These are phyloP conservation scores for Pseudopithomyces chartarum DNA, from an alignment of 2,329 filamentous ascomycete species.

Conservation along the genomic window DNA sequence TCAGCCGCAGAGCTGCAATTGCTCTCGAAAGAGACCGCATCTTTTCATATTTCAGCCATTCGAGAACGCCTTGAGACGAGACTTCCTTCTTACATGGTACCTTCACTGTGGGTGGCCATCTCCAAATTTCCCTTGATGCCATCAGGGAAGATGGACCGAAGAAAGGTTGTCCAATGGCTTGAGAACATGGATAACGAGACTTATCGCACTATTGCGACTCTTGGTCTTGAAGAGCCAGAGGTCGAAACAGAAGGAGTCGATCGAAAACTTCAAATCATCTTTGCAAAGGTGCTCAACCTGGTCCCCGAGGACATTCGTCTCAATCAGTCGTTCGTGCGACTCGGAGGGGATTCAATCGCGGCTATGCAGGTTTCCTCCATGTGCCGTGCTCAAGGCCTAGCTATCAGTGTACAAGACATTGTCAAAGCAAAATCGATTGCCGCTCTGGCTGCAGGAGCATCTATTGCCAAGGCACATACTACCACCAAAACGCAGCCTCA, in stretches of 20 bases:
- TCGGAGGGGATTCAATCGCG: constrained; percentile 43
- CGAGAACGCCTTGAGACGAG: constrained; percentile 36
- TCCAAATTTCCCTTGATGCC: constrained; percentile 36
- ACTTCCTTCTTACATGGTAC: constrained; percentile 41
- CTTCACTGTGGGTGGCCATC: constrained; percentile 37
- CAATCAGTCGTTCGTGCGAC: constrained; percentile 40
- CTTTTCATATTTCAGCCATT: constrained; percentile 27
- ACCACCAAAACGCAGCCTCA: constrained; percentile 6
- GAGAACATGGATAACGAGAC: constrained; percentile 35
- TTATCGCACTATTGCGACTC: constrained; percentile 31
- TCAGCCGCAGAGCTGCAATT: constrained; percentile 17
- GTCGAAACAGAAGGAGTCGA: constrained; percentile 25
- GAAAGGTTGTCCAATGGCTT: constrained; percentile 35
- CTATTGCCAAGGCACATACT: constrained; percentile 12
- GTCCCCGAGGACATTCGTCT: constrained; percentile 31
- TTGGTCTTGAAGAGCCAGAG: constrained; percentile 22
- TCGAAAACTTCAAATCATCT: constrained; percentile 35
- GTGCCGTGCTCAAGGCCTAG: constrained; percentile 35
- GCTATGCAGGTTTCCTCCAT: constrained; percentile 43
- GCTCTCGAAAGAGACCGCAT: constrained; percentile 27
- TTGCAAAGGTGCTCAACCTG: constrained; percentile 37
- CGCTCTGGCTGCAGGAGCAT: constrained; percentile 27
- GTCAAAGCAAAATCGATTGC: constrained; percentile 39
- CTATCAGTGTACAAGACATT: constrained; percentile 39
- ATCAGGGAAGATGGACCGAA: constrained; percentile 39